Evolutionary conservation across 2,329 filamentous ascomycete genomes (phyloP), one percentile per base, ranked within the genome.

Genomic region (Zopfia rhizophila): DNA sequence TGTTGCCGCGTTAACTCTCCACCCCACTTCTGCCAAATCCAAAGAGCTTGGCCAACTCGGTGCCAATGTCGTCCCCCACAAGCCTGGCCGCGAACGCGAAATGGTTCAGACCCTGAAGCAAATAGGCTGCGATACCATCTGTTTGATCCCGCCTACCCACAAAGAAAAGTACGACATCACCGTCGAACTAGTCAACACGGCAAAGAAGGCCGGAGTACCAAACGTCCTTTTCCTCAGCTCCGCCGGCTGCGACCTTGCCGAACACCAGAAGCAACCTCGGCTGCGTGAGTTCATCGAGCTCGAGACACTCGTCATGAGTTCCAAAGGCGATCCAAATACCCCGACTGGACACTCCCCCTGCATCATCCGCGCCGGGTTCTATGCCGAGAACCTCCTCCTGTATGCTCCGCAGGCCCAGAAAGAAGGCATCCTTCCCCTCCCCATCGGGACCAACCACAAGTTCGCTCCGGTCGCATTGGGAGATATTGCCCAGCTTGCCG

Each of bases 211-310:
- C 0, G 63, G 69, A 7, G 67, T 81, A 14, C 62, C 63, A 4
- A 81, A 81, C 51, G 69, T 78, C 5, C 66, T 72, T 48, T 72
- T 81, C 27, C 69, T 82, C 42, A 79, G 76, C 55, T 74, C 77
- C 5, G 78, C 70, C 0, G 78, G 77, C 1, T 78, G 75, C 30
- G 78, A 82, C 61, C 75, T 81, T 40, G 79, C 79, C 0, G 76
- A 80, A 52, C 60, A 68, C 5, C 55, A 75, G 21, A 76, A 66
- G 53, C 79, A 82, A 66, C 80, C 78, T 3, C 63, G 71, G 1
- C 58, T 82, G 21, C 67, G 79, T 1, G 75, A 81, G 65, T 82
- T 82, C 52, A 74, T 82, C 32, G 76, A 81, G 36, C 56, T 82
- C 4, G 79, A 82, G 61, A 60, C 53, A 7, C 24, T 73, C 37